These are phyloP conservation scores for Anisogramma anomala DNA, from an alignment of 2,329 filamentous ascomycete species.

Conservation along the genomic window DNA sequence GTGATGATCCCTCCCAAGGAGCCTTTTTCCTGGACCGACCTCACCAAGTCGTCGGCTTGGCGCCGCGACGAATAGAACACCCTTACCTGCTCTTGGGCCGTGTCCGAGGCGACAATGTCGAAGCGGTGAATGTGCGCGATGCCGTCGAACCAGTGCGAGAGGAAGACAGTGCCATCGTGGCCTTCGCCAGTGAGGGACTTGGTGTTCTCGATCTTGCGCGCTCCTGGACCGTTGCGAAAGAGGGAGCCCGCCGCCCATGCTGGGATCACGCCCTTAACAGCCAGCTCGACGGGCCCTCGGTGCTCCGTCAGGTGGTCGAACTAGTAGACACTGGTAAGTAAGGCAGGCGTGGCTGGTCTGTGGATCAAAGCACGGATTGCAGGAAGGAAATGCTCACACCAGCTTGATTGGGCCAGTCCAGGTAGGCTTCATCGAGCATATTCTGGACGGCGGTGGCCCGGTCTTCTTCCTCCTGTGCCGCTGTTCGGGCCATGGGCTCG, in stretches of 20 bases:
- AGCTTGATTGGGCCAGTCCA: conserved; percentile 37
- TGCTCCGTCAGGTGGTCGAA: conserved; percentile 59
- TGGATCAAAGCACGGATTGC: too few species aligned
- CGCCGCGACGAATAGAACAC: conserved; percentile 63
- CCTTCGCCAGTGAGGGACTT: conserved; percentile 30
- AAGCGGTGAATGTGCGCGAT: conserved; percentile 63
- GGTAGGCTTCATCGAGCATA: conserved; percentile 23
- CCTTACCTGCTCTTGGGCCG: conserved; percentile 18
- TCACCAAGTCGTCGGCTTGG: conserved; percentile 52
- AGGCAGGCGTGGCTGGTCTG: neutral
- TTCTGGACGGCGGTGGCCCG: conserved; percentile 7
- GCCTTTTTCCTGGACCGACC: conserved; percentile 42
- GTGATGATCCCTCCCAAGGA: conserved; percentile 46
- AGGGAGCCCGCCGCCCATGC: conserved; percentile 58
- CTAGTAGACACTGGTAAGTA: too few species aligned
- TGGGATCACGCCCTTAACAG: conserved; percentile 56
- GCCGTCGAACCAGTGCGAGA: conserved; percentile 74
- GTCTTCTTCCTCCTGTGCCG: conserved; percentile 4
- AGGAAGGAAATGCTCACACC: conserved; percentile 24
- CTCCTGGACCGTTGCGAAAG: conserved; percentile 64
- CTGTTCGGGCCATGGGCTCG: too few species aligned
- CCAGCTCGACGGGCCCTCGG: conserved; percentile 50
- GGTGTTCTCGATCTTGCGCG: conserved; percentile 47
- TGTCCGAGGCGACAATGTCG: conserved; percentile 37
- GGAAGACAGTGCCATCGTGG: conserved; percentile 33